Conservation (phyloP, 768 basidiomycete species). For the Asterophora lycoperdoides region DNA sequence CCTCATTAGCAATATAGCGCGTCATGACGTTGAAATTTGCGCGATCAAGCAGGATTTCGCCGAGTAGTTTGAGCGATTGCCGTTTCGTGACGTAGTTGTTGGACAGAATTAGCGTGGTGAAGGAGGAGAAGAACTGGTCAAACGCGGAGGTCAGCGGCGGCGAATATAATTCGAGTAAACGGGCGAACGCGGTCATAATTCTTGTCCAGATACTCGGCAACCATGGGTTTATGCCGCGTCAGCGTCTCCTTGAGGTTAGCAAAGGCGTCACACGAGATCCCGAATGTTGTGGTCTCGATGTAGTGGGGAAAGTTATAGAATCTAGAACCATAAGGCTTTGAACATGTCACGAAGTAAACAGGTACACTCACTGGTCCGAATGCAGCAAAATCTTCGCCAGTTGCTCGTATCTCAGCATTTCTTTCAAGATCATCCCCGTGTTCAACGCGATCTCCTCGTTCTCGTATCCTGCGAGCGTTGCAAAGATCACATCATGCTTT, state of each 20-base stretch:
- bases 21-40: conserved; percentile 99
- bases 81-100: conserved; percentile 99
- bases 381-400: conserved; percentile 86
- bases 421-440: conserved; percentile 95
- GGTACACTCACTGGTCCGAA: conserved; percentile 81
- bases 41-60: conserved; percentile 95
- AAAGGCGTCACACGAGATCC: conserved; percentile 97
- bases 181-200: conserved; percentile 87
- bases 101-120: conserved; percentile 88
- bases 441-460: conserved; percentile 96
- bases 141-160: background rate
- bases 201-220: conserved; percentile 93
- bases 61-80: conserved; percentile 95
- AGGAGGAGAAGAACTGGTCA: conserved; percentile 89
- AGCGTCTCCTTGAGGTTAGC: conserved; percentile 97
- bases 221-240: conserved; percentile 97
- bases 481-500: conserved; percentile 72
- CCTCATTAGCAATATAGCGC: conserved; percentile 90
- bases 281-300: conserved; percentile 97
- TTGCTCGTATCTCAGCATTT: conserved; percentile 93
- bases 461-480: conserved; percentile 86
- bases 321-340: conserved; percentile 35
- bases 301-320: conserved; percentile 97
- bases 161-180: background rate
- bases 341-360: background rate